These are phyloP conservation scores for Clarireedia monteithiana DNA, from an alignment of 2,329 filamentous ascomycete species.

Conservation along the genomic window DNA sequence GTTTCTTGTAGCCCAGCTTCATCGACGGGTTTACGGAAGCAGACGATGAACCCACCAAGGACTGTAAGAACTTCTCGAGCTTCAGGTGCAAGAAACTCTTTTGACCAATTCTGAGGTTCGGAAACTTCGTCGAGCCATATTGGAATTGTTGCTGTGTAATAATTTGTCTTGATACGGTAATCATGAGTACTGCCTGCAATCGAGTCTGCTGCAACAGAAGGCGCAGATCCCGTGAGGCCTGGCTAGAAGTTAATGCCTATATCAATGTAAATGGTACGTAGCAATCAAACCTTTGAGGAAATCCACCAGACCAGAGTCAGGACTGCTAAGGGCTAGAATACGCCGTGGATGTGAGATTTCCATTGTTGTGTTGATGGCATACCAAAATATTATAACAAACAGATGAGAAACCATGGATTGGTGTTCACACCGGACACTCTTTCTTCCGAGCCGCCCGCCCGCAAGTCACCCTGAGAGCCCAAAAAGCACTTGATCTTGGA, in stretches of 20 bases:
- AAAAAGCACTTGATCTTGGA: no score
- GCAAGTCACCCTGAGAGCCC: no score
- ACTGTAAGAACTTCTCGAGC: conserved; percentile 55
- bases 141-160: conserved; percentile 53
- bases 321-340: conserved; percentile 44
- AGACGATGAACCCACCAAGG: conserved; percentile 51
- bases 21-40: conserved; percentile 38
- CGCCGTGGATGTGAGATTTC: conserved; percentile 44
- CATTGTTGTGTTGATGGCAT: conserved; percentile 19
- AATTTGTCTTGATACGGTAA: conserved; percentile 47
- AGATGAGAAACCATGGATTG: neutral
- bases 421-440: neutral
- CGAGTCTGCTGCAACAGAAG: conserved; percentile 30
- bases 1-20: conserved; percentile 17
- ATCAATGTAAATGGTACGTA: neutral
- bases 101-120: conserved; percentile 38
- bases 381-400: neutral
- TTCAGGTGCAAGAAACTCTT: conserved; percentile 51
- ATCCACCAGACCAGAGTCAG: conserved; percentile 38
- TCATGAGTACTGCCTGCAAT: conserved; percentile 52
- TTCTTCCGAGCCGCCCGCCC: neutral
- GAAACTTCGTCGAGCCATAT: conserved; percentile 60
- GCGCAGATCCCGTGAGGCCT: conserved; percentile 46
- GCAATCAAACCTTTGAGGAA: conserved; percentile 45
- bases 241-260: neutral